phyloP scores from a whole-genome alignment of 148 eudicot species.

The Camellia sinensis region DNA sequence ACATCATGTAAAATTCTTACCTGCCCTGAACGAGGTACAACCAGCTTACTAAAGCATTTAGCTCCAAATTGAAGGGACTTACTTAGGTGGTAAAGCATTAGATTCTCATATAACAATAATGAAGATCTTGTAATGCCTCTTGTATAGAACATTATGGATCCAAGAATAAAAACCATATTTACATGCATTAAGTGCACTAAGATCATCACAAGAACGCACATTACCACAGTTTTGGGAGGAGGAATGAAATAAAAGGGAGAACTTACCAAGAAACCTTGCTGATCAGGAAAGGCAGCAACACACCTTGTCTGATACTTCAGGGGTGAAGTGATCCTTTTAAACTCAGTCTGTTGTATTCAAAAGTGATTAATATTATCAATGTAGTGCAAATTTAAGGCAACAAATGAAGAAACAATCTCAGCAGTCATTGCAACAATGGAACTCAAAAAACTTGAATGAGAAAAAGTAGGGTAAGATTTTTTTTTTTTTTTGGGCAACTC shows the following conservation, averaged over 20 bases:
- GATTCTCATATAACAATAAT: not conserved
- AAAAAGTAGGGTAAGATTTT: not conserved
- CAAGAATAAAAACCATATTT: not conserved
- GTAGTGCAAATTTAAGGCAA: not conserved
- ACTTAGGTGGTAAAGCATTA: not conserved
- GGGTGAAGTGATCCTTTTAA: constrained; percentile 78
- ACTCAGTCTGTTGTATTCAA: constrained; percentile 55
- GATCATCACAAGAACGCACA: not conserved
- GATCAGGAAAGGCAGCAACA: constrained; percentile 94
- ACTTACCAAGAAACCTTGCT: constrained; percentile 89
- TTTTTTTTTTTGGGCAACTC: not conserved
- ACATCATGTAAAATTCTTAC: not conserved
- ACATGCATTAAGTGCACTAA: not conserved
- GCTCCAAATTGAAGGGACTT: not conserved
- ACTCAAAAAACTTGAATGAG: not conserved
- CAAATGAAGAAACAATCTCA: not conserved
- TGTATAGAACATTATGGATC: not conserved
- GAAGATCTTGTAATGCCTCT: not conserved
- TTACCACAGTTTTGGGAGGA: not conserved
- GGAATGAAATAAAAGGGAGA: not conserved
- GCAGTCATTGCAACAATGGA: not conserved
- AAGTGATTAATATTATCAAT: not conserved
- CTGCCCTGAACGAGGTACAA: not conserved
- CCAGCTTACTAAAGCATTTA: not conserved
- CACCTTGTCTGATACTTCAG: constrained; percentile 95